These are phyloP conservation scores for Xylariaceae sp. DNA, from an alignment of 2,329 filamentous ascomycete species.

Conservation along the genomic window DNA sequence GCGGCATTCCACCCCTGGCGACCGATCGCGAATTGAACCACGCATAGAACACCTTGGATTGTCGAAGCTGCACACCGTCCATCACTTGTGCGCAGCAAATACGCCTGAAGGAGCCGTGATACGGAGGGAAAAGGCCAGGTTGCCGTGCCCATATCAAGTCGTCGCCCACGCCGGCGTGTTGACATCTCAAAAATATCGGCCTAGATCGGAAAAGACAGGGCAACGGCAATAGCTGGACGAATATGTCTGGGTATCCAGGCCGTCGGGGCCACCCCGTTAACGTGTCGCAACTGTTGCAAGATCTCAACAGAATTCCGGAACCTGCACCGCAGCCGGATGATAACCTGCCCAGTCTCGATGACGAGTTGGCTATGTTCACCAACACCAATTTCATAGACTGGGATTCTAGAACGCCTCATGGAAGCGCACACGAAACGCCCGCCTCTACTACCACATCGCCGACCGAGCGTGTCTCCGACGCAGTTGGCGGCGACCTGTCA, in stretches of 20 bases:
- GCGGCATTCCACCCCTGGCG: not conserved
- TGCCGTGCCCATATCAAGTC: not conserved
- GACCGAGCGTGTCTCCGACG: conserved; percentile 22
- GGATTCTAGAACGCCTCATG: conserved; percentile 41
- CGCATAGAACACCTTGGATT: not conserved
- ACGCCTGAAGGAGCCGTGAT: not conserved
- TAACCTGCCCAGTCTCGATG: conserved; percentile 30
- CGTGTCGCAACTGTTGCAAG: conserved; percentile 83
- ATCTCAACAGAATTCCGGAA: conserved; percentile 72
- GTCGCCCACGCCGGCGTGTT: conserved; percentile 1
- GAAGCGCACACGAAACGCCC: conserved; percentile 22
- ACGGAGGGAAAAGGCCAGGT: conserved; percentile 2
- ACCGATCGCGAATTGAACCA: conserved; percentile 2
- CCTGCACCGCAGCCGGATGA: conserved; percentile 45
- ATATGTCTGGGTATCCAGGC: conserved; percentile 54
- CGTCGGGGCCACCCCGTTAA: conserved; percentile 68
- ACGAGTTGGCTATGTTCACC: conserved; percentile 73
- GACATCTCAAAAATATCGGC: not conserved
- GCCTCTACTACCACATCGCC: conserved; percentile 26
- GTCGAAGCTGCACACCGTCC: not conserved
- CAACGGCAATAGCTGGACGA: not conserved
- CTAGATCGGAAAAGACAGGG: not conserved
- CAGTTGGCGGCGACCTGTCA: conserved; percentile 21
- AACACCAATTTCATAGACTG: conserved; percentile 81
- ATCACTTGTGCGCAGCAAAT: not conserved